Evolutionary conservation across 441 rosid species (phyloP), one percentile per base, ranked within the genome.

Genomic region (Erodium chrysanthum): DNA sequence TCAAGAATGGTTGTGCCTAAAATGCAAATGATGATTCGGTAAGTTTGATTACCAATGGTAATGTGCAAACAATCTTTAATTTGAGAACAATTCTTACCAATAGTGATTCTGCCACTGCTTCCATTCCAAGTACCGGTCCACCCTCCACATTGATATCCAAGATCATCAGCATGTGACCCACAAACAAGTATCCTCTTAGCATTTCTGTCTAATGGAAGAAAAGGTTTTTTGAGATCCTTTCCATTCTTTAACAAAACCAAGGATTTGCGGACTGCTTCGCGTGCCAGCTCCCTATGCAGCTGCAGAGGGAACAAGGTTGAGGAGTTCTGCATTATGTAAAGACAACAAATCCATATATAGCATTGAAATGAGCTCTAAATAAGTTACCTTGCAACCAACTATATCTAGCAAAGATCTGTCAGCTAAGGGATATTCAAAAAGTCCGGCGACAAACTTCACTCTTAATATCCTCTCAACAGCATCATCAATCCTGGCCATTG

Each of bases 121-220:
- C 98, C 98, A 20, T 66, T 59, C 96, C 89, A 84, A 66, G 85
- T 72, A 70, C 66, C 77, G 12, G 96, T 90, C 98, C 98, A 92
- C 25, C 96, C 98, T 70, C 98, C 98, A 23, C 98, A 92, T 74
- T 92, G 96, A 74, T 77, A 87, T 14, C 98, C 96, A 56, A 92
- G 89, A 84, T 92, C 81, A 71, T 88, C 91, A 48, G 96, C 93
- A 68, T 92, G 98, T 17, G 86, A 71, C 71, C 98, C 96, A 50
- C 81, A 75, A 22, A 87, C 90, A 64, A 93, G 91, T 72, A 93
- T 87, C 76, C 70, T 87, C 73, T 75, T 80, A 42, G 87, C 87
- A 37, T 75, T 83, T 75, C 77, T 82, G 67, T 87, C 87, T 40
- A 93, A 70, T 31, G 97, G 96, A 71, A 93, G 88, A 73, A 90